Conservation (phyloP, 2,329 filamentous ascomycete genomes). For the Tolypocladium tropicale region DNA sequence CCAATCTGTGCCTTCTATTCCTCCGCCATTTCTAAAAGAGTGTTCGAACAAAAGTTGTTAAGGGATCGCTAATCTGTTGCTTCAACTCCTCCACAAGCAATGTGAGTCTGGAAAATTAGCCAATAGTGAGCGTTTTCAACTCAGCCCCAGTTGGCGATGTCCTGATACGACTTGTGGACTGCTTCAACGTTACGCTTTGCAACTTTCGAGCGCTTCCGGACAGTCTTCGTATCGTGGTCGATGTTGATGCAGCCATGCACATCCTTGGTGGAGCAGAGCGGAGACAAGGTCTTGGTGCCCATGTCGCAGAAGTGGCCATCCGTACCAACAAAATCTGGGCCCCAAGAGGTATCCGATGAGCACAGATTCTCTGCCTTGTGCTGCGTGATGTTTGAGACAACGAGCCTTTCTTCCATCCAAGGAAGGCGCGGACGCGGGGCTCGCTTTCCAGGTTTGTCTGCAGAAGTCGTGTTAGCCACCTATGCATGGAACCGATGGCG, state of each 20-base stretch:
- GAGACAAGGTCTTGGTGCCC: constrained; percentile 2
- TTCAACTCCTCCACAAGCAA: too few species aligned
- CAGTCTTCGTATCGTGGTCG: neutral
- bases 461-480: neutral
- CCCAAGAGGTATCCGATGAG: constrained; percentile 3
- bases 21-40: too few species aligned
- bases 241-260: constrained; percentile 3
- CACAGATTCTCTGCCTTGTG: constrained; percentile 3
- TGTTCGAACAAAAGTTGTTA: too few species aligned
- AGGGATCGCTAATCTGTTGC: too few species aligned
- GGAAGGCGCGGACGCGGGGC: neutral
- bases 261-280: constrained; percentile 1
- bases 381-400: constrained; percentile 2
- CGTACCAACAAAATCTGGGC: constrained; percentile 2
- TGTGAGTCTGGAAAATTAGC: too few species aligned
- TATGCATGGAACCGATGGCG: too few species aligned
- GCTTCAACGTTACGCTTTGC: neutral
- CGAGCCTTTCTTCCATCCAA: constrained; percentile 3
- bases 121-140: too few species aligned
- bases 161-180: too few species aligned
- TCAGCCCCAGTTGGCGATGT: too few species aligned
- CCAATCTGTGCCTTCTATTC: too few species aligned
- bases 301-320: constrained; percentile 5
- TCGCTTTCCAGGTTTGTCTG: neutral
- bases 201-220: neutral